Evolutionary conservation across 2,329 filamentous ascomycete genomes (phyloP), one percentile per base, ranked within the genome.

Genomic region (Triangularia verruculosa): DNA sequence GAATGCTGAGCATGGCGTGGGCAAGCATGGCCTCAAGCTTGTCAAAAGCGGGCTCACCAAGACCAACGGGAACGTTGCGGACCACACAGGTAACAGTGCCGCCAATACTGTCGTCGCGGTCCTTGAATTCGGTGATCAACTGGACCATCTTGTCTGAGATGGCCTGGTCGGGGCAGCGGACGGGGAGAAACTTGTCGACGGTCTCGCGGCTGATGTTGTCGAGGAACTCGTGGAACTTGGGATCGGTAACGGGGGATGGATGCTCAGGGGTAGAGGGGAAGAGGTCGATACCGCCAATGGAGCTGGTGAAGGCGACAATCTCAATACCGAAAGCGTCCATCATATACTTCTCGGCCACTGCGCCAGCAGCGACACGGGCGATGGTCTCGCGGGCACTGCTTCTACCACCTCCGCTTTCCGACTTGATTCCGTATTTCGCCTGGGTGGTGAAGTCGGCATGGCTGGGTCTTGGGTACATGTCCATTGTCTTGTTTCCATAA

Each of bases 381-480:
- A 98, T 97, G 11, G 94, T 98, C 83, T 98, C 94, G 68, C 94
- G 84, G n/a, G 95, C 95, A 75, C 89, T 93, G 75, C 90, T 93
- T 67, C 95, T 86, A 61, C 95, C 94, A 70, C 95, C 94, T 64
- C 95, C 94, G 66, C 89, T 93, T 75, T 87, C 91, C 39, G 95
- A 93, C 82, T 96, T 96, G 70, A 96, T 88, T 63, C 94, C 94
- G 77, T 99, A 99, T 80, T 98, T 98, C 77, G 97, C 91, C 66
- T 97, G 83, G 79, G 98, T 98, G 65, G 95, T 98, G 86, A 90
- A 97, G 79, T 98, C 94, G 65, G 95, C 94, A 78, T 98, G 95
- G 75, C 88, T 92, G 34, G 94, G 95, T 59, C 95, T 86, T 4
- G 95, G 95, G 83, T 90, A 98, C 67, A 88, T 80, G 78, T 98